phyloP scores from a whole-genome alignment of 148 eudicot genomes.

The Euryodendron excelsum region DNA sequence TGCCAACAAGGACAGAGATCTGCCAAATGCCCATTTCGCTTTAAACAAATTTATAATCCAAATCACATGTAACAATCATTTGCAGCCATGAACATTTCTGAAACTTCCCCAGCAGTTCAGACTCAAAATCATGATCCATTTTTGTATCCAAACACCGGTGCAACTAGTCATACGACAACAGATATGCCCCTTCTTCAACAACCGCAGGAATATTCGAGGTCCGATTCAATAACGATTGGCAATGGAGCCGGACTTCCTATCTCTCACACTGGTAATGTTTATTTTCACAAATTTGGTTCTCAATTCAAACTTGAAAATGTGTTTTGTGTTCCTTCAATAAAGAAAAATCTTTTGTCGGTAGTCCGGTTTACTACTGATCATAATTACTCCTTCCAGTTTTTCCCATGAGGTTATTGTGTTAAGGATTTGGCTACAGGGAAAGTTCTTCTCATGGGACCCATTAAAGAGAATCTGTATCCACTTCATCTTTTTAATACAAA shows the following conservation, averaged over 20 bases:
- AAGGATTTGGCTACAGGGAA: constrained; percentile 2
- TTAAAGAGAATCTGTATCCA: background rate
- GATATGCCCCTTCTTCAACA: background rate
- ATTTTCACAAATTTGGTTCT: background rate
- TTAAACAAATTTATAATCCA: background rate
- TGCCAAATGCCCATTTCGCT: background rate
- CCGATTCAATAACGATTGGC: background rate
- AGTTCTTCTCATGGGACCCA: background rate
- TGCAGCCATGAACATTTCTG: background rate
- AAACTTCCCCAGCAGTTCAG: background rate
- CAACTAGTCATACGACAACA: background rate
- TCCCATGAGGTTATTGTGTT: background rate
- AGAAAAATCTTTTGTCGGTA: background rate
- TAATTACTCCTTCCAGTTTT: constrained; percentile 1
- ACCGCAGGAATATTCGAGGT: background rate
- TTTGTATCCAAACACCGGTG: background rate
- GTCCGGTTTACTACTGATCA: background rate
- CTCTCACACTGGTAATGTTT: background rate
- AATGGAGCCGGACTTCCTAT: background rate
- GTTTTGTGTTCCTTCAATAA: background rate
- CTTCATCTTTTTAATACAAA: background rate
- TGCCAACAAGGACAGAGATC: too few relatives aligned
- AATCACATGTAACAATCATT: background rate
- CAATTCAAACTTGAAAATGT: background rate
- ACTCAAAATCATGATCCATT: background rate